Base-by-base conservation (phyloP, 805 yeast genomes). In the Wickerhamomyces canadensis region DNA sequence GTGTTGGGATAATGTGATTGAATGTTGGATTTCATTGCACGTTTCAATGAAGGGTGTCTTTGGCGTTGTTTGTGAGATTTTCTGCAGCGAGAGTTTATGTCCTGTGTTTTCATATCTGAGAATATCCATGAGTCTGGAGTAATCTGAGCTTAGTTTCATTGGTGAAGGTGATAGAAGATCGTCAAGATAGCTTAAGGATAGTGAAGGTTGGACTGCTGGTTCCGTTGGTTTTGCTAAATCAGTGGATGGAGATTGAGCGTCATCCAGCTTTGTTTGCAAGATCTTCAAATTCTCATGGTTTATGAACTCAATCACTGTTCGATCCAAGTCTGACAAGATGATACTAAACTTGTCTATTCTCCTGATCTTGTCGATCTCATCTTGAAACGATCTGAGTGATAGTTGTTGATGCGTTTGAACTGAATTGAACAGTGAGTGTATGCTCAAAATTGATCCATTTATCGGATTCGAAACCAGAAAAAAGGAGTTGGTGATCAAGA, bases 11-110 rank as follows among this genome's bases (percentile, higher is more conserved):
- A 45, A 32, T 11, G 35, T 19, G 9, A 25, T 41, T 11, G 50
- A 37, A 26, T 53, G 59, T 6, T 30, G n/a, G 18, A 35, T 14
- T 34, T 69, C 64, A 34, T 67, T 64, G 45, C 85, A 79, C 15
- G 74, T 72, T 16, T 70, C 74, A 38, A 60, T 57, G 47, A 75
- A 78, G 4, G 76, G 74, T 26, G 55, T 55, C 14, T 51, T 49
- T 3, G 55, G 43, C 0, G 78, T 68, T 21, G 65, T 63, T 14
- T 59, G 35, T 34, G 58, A 50, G 0, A 69, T 62, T 33, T 70
- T 59, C 30, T 69, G 66, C 22, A 61, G 59, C 3, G 67, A 58
- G 19, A 78, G 55, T 4, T 43, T 46, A 15, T 57, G 58, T n/a
- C 62, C 61, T 2, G 78, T 65, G 1, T 71, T 60, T 14, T 64